Percentiles rank a stretch among this genome's conserved stretches.
Evolutionary conservation across 208 protist genomes (phyloP).

Genomic region (Trypanosomatidae sp.): DNA sequence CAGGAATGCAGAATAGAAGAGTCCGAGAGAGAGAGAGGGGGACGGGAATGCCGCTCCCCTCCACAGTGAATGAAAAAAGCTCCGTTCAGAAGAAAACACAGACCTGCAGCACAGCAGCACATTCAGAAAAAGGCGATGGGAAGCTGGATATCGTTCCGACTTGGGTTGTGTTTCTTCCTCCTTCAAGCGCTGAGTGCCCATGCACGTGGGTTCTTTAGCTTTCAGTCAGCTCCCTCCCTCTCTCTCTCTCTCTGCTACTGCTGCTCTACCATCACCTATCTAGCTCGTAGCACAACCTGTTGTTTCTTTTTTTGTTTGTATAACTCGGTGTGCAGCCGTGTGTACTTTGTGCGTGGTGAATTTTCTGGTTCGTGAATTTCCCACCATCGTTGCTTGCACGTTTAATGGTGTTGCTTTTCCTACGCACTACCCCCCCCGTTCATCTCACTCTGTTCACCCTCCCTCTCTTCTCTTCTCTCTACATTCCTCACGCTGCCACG

Average conservation of each 20-base stretch:
- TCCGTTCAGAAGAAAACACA: slow-evolving; percentile 10
- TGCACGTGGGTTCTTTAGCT: not conserved
- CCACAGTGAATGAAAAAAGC: not conserved
- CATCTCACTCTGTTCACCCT: not conserved
- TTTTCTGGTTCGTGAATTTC: not conserved
- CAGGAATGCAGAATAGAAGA: not conserved
- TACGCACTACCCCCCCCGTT: not conserved
- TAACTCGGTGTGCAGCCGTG: not conserved
- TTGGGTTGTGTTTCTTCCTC: not conserved
- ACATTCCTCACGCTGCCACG: not conserved
- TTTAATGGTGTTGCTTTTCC: not conserved
- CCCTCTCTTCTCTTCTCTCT: not conserved
- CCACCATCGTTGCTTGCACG: not conserved
- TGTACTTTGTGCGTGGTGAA: not conserved
- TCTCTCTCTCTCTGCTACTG: not conserved
- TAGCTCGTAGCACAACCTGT: not conserved
- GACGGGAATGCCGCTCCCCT: no score
- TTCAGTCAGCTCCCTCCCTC: not conserved
- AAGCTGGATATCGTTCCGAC: not conserved
- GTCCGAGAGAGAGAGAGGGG: not conserved
- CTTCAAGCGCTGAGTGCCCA: not conserved
- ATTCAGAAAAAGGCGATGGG: not conserved
- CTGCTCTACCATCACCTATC: not conserved
- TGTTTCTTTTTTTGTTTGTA: not conserved
- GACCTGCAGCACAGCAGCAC: not conserved